phyloP scores from a whole-genome alignment of 2,329 filamentous ascomycete species.

The Claviceps capensis region DNA sequence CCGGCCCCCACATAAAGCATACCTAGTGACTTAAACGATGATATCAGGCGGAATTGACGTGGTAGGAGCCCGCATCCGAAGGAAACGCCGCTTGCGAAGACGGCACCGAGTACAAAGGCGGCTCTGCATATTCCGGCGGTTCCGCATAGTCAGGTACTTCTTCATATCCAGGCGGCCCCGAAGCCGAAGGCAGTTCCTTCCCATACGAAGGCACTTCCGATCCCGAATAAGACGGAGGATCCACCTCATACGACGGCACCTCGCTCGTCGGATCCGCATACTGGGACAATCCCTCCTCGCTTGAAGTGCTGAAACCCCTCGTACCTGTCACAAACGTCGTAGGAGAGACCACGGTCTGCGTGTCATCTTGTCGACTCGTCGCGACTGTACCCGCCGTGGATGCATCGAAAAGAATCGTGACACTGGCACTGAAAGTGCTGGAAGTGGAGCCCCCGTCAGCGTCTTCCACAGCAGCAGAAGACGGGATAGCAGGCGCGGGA shows the following conservation, averaged over 20 bases:
- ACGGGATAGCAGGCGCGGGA: background rate
- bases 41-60: background rate
- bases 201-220: background rate
- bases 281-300: background rate
- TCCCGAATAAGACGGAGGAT: background rate
- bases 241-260: background rate
- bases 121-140: background rate
- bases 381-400: slow-evolving; percentile 1
- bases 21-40: too few species aligned
- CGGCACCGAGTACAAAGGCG: background rate
- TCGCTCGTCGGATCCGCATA: background rate
- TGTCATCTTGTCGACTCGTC: background rate
- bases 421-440: background rate
- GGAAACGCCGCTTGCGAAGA: slow-evolving; percentile 1
- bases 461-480: background rate
- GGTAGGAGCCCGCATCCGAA: background rate
- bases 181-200: background rate
- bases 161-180: background rate
- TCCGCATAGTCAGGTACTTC: background rate
- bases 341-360: background rate
- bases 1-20: background rate
- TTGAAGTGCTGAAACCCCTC: background rate
- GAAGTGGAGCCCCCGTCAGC: too few species aligned
- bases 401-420: background rate
- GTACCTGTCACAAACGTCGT: slow-evolving; percentile 2